A percentile compares a stretch with the other conserved stretches of the same genome.
Conservation (phyloP, 1,284 basidiomycete genomes). For the Rhodotorula sp. region DNA sequence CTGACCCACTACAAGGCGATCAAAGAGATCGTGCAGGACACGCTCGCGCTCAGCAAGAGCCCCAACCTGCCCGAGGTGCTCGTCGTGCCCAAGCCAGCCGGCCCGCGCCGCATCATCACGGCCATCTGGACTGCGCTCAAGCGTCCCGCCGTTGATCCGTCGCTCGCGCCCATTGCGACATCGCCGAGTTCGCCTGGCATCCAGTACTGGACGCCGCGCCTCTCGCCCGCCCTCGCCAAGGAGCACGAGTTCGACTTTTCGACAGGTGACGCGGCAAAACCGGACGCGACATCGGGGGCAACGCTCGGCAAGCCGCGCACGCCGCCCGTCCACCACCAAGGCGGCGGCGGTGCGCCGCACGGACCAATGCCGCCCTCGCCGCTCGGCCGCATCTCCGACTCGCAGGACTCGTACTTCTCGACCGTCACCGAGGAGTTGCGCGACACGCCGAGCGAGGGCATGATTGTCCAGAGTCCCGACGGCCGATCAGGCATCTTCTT, state of each 20-base stretch:
- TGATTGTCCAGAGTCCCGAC: slow-evolving; percentile 88
- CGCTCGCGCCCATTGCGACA: slow-evolving; percentile 88
- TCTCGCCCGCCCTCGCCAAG: slow-evolving; percentile 59
- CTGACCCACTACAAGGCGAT: slow-evolving; percentile 82
- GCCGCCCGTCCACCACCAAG: slow-evolving; percentile 31
- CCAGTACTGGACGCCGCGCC: slow-evolving; percentile 47
- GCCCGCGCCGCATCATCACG: slow-evolving; percentile 84
- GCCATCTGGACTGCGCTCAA: slow-evolving; percentile 82
- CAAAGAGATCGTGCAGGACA: slow-evolving; percentile 76
- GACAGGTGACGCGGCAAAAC: not conserved
- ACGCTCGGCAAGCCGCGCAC: slow-evolving; percentile 29
- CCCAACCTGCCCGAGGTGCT: slow-evolving; percentile 72
- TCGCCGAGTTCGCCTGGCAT: slow-evolving; percentile 60
- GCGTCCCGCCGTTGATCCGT: slow-evolving; percentile 80
- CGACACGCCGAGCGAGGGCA: slow-evolving; percentile 70
- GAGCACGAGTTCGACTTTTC: slow-evolving; percentile 36
- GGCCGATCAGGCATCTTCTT: slow-evolving; percentile 94
- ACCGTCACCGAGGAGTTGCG: slow-evolving; percentile 63
- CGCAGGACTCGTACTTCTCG: slow-evolving; percentile 67
- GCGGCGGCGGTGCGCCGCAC: slow-evolving; percentile 10
- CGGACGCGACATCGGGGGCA: slow-evolving; percentile 1
- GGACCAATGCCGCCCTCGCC: slow-evolving; percentile 34
- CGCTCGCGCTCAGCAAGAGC: slow-evolving; percentile 58
- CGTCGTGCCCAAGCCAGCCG: slow-evolving; percentile 92
- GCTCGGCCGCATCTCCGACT: slow-evolving; percentile 37